Evolutionary conservation across 1,284 basidiomycete species (phyloP).

Genomic region (Schizophyllum commune): DNA sequence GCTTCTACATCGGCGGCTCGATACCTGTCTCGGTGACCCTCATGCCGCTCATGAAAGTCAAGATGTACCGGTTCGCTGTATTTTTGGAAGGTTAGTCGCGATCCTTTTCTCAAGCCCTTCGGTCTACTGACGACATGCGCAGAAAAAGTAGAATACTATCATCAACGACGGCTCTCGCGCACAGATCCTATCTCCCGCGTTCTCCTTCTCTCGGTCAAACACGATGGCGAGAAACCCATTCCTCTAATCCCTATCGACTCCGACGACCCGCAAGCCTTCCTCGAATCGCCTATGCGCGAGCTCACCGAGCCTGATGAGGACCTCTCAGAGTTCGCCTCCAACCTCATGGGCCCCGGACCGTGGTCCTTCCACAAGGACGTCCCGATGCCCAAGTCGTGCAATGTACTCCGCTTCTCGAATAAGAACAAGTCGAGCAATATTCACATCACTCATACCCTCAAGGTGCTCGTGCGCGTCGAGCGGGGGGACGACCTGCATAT

Average conservation of each 20-base stretch:
- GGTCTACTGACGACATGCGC: slow-evolving; percentile 1
- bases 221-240: slow-evolving; percentile 37
- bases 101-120: neutral
- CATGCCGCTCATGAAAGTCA: slow-evolving; percentile 81
- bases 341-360: slow-evolving; percentile 66
- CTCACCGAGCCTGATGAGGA: slow-evolving; percentile 37
- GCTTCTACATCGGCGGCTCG: slow-evolving; percentile 76
- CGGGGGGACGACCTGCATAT: slow-evolving; percentile 61
- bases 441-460: slow-evolving; percentile 71
- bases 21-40: slow-evolving; percentile 81
- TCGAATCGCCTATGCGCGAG: slow-evolving; percentile 44
- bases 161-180: slow-evolving; percentile 65
- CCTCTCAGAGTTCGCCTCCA: slow-evolving; percentile 47
- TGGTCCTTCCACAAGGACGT: slow-evolving; percentile 59
- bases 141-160: slow-evolving; percentile 81
- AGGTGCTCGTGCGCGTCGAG: slow-evolving; percentile 82
- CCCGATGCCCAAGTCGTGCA: slow-evolving; percentile 48
- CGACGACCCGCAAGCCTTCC: slow-evolving; percentile 45
- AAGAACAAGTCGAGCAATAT: slow-evolving; percentile 81
- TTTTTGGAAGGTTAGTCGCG: slow-evolving; percentile 70
- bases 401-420: slow-evolving; percentile 69
- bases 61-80: slow-evolving; percentile 71
- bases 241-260: slow-evolving; percentile 64
- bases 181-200: slow-evolving; percentile 67
- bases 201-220: slow-evolving; percentile 62